A percentile compares a stretch with the other conserved stretches of the same genome.
Evolutionary conservation across 148 eudicot species (phyloP).

Genomic region (Camellia lanceoleosa): DNA sequence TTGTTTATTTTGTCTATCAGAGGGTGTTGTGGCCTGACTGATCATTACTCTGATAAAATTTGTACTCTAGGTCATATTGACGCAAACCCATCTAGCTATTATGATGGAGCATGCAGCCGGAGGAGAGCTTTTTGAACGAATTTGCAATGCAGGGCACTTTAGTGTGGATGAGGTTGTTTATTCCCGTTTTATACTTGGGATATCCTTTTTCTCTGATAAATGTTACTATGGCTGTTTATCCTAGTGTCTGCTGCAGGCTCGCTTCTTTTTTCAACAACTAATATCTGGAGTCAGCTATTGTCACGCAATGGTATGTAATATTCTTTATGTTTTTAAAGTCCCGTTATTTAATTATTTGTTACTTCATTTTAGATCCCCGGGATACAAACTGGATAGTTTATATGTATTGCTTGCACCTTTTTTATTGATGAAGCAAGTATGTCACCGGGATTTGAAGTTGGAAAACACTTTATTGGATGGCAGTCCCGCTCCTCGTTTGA

Average conservation of each 20-base stretch:
- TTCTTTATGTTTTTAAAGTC: not conserved
- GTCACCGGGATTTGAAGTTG: conserved; percentile 61
- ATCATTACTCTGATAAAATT: not conserved
- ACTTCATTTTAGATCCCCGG: not conserved
- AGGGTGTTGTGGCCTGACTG: not conserved
- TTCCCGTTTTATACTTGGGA: not conserved
- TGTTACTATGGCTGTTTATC: not conserved
- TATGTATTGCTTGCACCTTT: conserved; percentile 7
- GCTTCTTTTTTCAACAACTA: conserved; percentile 81
- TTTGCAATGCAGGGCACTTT: conserved; percentile 57
- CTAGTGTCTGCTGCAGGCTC: conserved; percentile 47
- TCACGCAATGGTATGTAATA: conserved; percentile 58
- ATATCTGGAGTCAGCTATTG: conserved; percentile 86
- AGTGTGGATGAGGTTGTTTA: conserved; percentile 73
- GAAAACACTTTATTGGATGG: conserved; percentile 63
- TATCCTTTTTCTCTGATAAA: not conserved
- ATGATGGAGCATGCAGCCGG: conserved; percentile 93
- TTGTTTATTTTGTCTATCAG: not conserved
- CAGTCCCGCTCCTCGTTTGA: conserved; percentile 52
- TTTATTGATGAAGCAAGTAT: conserved; percentile 46
- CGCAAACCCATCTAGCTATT: conserved; percentile 89
- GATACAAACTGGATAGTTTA: not conserved
- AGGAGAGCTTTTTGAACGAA: conserved; percentile 77
- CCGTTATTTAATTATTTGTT: not conserved
- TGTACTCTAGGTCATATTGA: conserved; percentile 56